Evolutionary conservation across 768 basidiomycete genomes (phyloP).

Genomic region (Pleurotus tuber-regium): DNA sequence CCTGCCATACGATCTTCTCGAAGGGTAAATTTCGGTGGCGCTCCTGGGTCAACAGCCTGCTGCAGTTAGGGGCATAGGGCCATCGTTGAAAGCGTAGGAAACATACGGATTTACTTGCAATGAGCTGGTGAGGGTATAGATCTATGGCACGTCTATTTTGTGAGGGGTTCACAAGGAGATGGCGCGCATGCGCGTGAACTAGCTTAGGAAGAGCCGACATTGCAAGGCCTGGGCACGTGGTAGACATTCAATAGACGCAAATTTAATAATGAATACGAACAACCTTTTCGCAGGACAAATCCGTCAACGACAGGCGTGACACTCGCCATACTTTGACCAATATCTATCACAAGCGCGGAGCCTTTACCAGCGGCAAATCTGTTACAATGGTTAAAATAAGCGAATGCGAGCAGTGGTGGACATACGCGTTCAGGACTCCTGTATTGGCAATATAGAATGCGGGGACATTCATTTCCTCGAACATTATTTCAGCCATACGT

Average conservation of each 20-base stretch:
- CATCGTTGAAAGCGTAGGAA: background rate
- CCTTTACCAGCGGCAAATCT: conserved; percentile 97
- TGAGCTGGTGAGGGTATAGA: conserved; percentile 83
- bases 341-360: conserved; percentile 93
- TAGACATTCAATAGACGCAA: background rate
- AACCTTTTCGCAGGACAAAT: conserved; percentile 96
- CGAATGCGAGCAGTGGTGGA: conserved; percentile 6
- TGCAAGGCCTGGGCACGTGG: conserved; percentile 65
- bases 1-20: conserved; percentile 71
- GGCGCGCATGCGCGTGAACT: conserved; percentile 75
- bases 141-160: conserved; percentile 57
- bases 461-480: conserved; percentile 92
- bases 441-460: conserved; percentile 97
- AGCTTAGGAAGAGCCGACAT: conserved; percentile 76
- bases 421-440: conserved; percentile 89
- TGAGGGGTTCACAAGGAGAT: conserved; percentile 54
- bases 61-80: conserved; percentile 4
- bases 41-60: conserved; percentile 66
- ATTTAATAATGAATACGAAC: background rate
- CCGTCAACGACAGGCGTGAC: conserved; percentile 97
- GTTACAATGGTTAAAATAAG: background rate
- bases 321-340: conserved; percentile 86
- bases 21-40: conserved; percentile 62
- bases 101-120: conserved; percentile 72
- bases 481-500: conserved; percentile 95